Percentiles rank a stretch among this genome's conserved stretches.
Evolutionary conservation across 805 yeast genomes (phyloP).

Genomic region (Candida sphagnicola): DNA sequence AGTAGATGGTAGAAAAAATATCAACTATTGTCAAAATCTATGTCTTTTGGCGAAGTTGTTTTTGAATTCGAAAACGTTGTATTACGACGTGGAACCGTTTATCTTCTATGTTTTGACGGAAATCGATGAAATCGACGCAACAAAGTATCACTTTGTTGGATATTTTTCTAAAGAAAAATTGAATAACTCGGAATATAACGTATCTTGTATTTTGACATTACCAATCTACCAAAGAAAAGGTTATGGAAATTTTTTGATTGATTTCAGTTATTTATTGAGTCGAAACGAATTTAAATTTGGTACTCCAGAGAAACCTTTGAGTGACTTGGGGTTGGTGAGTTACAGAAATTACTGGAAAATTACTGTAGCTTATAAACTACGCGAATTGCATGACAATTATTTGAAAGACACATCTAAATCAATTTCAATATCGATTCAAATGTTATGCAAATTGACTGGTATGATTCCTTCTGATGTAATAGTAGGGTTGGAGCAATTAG

Average conservation of each 20-base stretch:
- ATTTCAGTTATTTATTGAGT: constrained; percentile 79
- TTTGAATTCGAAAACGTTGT: constrained; percentile 84
- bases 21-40: constrained; percentile 80
- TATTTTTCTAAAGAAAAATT: constrained; percentile 88
- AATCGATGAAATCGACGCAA: constrained; percentile 40
- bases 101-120: constrained; percentile 83
- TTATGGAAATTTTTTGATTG: constrained; percentile 83
- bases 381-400: constrained; percentile 19
- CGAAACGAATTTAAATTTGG: constrained; percentile 75
- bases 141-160: constrained; percentile 76
- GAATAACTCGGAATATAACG: constrained; percentile 71
- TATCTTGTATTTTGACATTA: constrained; percentile 85
- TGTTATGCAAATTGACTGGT: constrained; percentile 68
- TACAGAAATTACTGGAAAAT: constrained; percentile 86
- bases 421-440: constrained; percentile 48
- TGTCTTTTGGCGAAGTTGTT: constrained; percentile 88
- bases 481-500: constrained; percentile 77
- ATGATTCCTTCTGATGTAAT: constrained; percentile 85
- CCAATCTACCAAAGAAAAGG: constrained; percentile 88
- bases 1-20: constrained; percentile 78
- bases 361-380: constrained; percentile 51
- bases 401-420: constrained; percentile 1
- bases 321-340: constrained; percentile 79
- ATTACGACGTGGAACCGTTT: constrained; percentile 94
- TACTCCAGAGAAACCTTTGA: constrained; percentile 92